Evolutionary conservation across 768 basidiomycete species (phyloP), one percentile per base, ranked within the genome.

Genomic region (Ephemerocybe angulata): DNA sequence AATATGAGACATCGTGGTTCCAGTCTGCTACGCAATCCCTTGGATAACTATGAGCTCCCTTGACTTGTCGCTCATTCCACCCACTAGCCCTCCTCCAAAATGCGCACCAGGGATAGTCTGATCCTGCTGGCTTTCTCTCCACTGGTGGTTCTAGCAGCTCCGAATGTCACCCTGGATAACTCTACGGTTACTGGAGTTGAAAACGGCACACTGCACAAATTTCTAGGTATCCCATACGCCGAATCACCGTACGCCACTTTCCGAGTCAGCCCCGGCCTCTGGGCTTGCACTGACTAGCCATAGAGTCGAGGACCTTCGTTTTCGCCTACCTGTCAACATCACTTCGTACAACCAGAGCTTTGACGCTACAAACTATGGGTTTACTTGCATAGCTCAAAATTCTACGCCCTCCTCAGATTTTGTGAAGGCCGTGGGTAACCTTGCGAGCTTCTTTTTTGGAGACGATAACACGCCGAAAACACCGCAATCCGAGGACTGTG

Each of bases 401-500:
- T 47, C 48, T 13, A 50, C 60, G 1, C 37, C 56, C 8, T 11
- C 38, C 21, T 44, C 54, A 13, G 17, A 17, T 6, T 37, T 41
- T n/a, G 52, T 56, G 3, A 24, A 51, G 10, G 51, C 49, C 7
- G 37, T 30, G 17, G 37, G 38, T 35, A 38, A 50, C 22, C 25
- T 56, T 21, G 37, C 42, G 29, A 28, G 49, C 25, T 50, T 44
- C 31, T 15, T 55, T 33, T 42, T 58, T 31, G 52, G 51, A 49
- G 44, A 46, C 19, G 53, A 44, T 10, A 38, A 58, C 21, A 52
- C 27, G 1, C 56, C 62, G 17, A 49, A 29, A 17, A 49, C 41
- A 0, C 58, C 57, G 0, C 63, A 69, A 53, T 60, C 47, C 27
- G 65, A 66, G 56, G 65, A 66, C 49, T 70, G 68, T 67, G 44